A percentile compares a stretch with the other conserved stretches of the same genome.
These are phyloP conservation scores for Ophiocordyceps sinensis DNA, from an alignment of 2,329 filamentous ascomycete genomes.

Conservation along the genomic window DNA sequence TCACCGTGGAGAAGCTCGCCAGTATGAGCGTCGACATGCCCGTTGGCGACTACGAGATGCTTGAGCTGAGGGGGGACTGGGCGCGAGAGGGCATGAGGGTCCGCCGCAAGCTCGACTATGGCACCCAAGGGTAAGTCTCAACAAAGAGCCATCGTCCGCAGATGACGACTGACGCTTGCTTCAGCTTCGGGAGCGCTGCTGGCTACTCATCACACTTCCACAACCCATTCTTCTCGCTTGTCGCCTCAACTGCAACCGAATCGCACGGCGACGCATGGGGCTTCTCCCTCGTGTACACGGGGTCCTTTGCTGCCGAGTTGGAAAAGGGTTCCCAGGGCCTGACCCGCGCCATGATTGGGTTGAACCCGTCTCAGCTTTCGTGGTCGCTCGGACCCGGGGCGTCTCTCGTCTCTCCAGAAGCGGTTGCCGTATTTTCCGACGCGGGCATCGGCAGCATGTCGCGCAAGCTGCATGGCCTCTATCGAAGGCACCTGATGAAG, in stretches of 20 bases:
- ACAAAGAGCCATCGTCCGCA: not conserved
- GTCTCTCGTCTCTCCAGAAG: slow-evolving; percentile 45
- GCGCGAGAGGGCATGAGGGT: slow-evolving; percentile 40
- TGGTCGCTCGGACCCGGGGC: slow-evolving; percentile 41
- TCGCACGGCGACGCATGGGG: slow-evolving; percentile 47
- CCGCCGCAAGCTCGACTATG: slow-evolving; percentile 40
- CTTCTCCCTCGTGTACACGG: slow-evolving; percentile 50
- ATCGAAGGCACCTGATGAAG: slow-evolving; percentile 44
- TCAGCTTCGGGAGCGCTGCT: slow-evolving; percentile 42
- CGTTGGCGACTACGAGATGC: slow-evolving; percentile 44
- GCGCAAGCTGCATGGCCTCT: slow-evolving; percentile 44
- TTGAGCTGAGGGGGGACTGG: slow-evolving; percentile 50
- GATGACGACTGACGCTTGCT: not conserved
- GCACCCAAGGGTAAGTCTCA: slow-evolving; percentile 32
- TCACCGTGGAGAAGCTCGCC: slow-evolving; percentile 40
- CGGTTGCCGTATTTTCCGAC: slow-evolving; percentile 45
- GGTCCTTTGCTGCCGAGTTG: slow-evolving; percentile 46
- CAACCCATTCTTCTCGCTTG: slow-evolving; percentile 48
- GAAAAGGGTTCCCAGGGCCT: slow-evolving; percentile 48
- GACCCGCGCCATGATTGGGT: slow-evolving; percentile 42
- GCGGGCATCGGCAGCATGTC: slow-evolving; percentile 47
- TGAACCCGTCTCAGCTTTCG: slow-evolving; percentile 46
- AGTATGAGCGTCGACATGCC: slow-evolving; percentile 49
- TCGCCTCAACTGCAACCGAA: slow-evolving; percentile 43
- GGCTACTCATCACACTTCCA: slow-evolving; percentile 51